Base-by-base conservation (phyloP, 2,329 filamentous ascomycete species). In the Penicillium sp. region DNA sequence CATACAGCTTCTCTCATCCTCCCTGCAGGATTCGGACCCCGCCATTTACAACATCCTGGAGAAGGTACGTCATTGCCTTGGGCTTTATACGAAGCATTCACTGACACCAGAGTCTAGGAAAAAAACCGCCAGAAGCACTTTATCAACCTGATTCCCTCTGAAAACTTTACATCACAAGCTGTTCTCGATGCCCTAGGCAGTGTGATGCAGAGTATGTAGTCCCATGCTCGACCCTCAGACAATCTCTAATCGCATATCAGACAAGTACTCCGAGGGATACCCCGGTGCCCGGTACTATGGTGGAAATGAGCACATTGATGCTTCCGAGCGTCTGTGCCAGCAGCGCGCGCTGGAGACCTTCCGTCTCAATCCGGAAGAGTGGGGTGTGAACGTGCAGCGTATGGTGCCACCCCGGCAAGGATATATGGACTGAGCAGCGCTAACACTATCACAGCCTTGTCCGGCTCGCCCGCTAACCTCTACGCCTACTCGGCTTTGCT, bases 191-290 rank as follows among this genome's bases (percentile, higher is more conserved):
- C 92, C 33, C 82, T 96, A 59, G 92, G 92, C 64, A 96, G 91
- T 81, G 89, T 93, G 53, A 96, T 96, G 92, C 92, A 96, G 76
- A 96, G 90, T 93, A 62, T 46, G 63, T 80, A 65, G 84, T 27
- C 21, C 52, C 48, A n/a, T 48, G 39, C 16, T 16, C 43, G 43
- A 49, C 13, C 24, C 45, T 45, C 31, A 26, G 24, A 27, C n/a
- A 35, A 46, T 16, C 29, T n/a, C 65, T 66, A 76, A 79, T 57
- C 39, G 43, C 39, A 53, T 58, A 64, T 5, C 74, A 90, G 90
- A 98, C 79, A 98, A 99, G 77, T 99, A 99, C 80, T 98, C 95
- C 0, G 95, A 99, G 77, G 95, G 95, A 51, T 99, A 99, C 70
- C 95, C 93, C 31, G 95, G 95, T 55, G 93, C 93, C 59, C 85